Conservation (phyloP, 2,329 filamentous ascomycete genomes). For the Diplodia scrobiculata region DNA sequence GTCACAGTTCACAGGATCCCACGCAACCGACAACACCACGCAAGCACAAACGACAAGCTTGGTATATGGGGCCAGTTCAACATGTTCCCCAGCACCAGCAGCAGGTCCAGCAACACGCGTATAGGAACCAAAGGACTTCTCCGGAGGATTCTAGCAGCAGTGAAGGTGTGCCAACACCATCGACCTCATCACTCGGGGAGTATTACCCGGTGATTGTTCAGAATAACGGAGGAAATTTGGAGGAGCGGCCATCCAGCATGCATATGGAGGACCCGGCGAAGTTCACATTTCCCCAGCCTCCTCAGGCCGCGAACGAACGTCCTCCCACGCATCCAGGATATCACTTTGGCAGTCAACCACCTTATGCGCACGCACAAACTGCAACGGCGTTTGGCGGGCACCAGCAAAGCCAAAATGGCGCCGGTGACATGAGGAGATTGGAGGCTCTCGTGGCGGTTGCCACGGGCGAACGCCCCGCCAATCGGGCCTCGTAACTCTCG, state of each 20-base stretch:
- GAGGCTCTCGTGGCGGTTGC: slow-evolving; percentile 68
- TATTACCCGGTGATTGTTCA: slow-evolving; percentile 57
- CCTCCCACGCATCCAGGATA: slow-evolving; percentile 32
- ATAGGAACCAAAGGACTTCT: slow-evolving; percentile 52
- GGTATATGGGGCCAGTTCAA: slow-evolving; percentile 64
- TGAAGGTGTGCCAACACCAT: slow-evolving; percentile 58
- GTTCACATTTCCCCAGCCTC: slow-evolving; percentile 35
- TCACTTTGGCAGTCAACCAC: slow-evolving; percentile 35
- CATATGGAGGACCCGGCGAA: slow-evolving; percentile 48
- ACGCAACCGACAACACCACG: slow-evolving; percentile 53
- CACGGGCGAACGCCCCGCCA: slow-evolving; percentile 54
- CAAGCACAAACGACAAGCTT: slow-evolving; percentile 67
- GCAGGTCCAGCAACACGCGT: slow-evolving; percentile 31
- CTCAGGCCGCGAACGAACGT: slow-evolving; percentile 42
- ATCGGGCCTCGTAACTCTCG: slow-evolving; percentile 19
- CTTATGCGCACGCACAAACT: slow-evolving; percentile 37
- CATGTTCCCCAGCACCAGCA: slow-evolving; percentile 33
- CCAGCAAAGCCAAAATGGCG: slow-evolving; percentile 32
- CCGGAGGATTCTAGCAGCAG: slow-evolving; percentile 60
- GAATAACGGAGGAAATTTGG: slow-evolving; percentile 53
- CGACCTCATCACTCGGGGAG: slow-evolving; percentile 53
- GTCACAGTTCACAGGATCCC: slow-evolving; percentile 44
- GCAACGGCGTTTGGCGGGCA: slow-evolving; percentile 33
- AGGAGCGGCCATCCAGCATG: slow-evolving; percentile 46
- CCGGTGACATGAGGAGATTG: slow-evolving; percentile 58